phyloP scores from a whole-genome alignment of 768 basidiomycete genomes.

The Suillus plorans region DNA sequence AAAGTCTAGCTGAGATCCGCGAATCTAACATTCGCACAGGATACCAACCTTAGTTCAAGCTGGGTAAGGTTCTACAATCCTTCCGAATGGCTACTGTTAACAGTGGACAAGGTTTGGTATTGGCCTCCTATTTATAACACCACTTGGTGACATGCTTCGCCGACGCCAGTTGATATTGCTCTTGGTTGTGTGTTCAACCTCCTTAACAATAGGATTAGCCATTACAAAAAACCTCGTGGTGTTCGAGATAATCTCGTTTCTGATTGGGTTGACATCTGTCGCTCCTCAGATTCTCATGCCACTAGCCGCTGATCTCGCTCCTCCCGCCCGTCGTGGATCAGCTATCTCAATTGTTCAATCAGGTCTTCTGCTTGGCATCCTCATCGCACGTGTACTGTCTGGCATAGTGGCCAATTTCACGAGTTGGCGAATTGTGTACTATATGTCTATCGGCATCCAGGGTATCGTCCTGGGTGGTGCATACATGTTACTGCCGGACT shows the following conservation, averaged over 20 bases:
- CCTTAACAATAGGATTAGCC: slow-evolving; percentile 42
- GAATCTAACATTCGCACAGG: slow-evolving; percentile 29
- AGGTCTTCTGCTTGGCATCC: slow-evolving; percentile 28
- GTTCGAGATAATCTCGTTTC: slow-evolving; percentile 35
- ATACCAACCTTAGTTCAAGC: slow-evolving; percentile 68
- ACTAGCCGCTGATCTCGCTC: slow-evolving; percentile 45
- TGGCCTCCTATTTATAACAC: slow-evolving; percentile 45
- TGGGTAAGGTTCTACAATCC: slow-evolving; percentile 42
- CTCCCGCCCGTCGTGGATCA: slow-evolving; percentile 21
- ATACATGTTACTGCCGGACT: slow-evolving; percentile 40
- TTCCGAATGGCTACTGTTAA: background rate
- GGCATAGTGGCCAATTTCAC: slow-evolving; percentile 43
- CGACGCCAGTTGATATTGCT: slow-evolving; percentile 41
- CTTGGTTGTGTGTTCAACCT: slow-evolving; percentile 31
- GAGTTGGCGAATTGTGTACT: slow-evolving; percentile 42
- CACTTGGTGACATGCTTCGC: slow-evolving; percentile 46
- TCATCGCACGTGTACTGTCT: slow-evolving; percentile 31
- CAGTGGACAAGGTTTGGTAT: slow-evolving; percentile 5
- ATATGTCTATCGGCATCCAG: slow-evolving; percentile 39
- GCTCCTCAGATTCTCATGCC: slow-evolving; percentile 41
- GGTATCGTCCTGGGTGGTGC: slow-evolving; percentile 25
- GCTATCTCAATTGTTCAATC: slow-evolving; percentile 34
- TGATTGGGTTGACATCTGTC: slow-evolving; percentile 41
- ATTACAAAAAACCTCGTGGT: slow-evolving; percentile 30
- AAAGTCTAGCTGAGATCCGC: background rate